These are phyloP conservation scores for Leccinum fibrillosum DNA, from an alignment of 768 basidiomycete species.

Conservation along the genomic window DNA sequence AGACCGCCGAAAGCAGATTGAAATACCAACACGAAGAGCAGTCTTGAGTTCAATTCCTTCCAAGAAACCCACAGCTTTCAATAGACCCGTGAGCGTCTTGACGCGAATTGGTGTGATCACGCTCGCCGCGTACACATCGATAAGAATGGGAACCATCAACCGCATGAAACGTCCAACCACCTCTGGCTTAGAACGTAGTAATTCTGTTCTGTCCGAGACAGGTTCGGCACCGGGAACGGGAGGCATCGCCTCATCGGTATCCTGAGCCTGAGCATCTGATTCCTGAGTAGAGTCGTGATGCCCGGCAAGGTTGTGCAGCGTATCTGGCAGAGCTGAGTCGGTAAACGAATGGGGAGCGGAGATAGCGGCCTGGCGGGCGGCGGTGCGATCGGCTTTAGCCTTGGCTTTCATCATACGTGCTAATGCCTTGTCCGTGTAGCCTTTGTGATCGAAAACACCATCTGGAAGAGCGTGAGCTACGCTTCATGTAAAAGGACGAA, in stretches of 20 bases:
- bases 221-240: slow-evolving; percentile 32
- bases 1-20: not conserved
- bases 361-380: slow-evolving; percentile 54
- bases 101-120: slow-evolving; percentile 83
- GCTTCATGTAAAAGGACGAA: not conserved
- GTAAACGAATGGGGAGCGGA: slow-evolving; percentile 28
- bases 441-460: slow-evolving; percentile 92
- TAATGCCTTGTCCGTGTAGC: slow-evolving; percentile 85
- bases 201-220: slow-evolving; percentile 59
- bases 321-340: slow-evolving; percentile 24
- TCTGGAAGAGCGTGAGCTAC: slow-evolving; percentile 43
- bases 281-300: slow-evolving; percentile 27
- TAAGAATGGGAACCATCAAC: slow-evolving; percentile 86
- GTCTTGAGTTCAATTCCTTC: slow-evolving; percentile 70
- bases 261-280: slow-evolving; percentile 40
- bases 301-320: slow-evolving; percentile 10
- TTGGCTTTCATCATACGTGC: slow-evolving; percentile 74
- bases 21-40: slow-evolving; percentile 67
- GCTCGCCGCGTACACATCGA: slow-evolving; percentile 99
- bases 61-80: slow-evolving; percentile 90
- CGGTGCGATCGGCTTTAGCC: slow-evolving; percentile 77
- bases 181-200: slow-evolving; percentile 70
- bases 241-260: slow-evolving; percentile 38
- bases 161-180: slow-evolving; percentile 84
- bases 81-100: slow-evolving; percentile 81